Evolutionary conservation across 2,329 filamentous ascomycete species (phyloP).

Genomic region (Aureobasidium melanogenum): DNA sequence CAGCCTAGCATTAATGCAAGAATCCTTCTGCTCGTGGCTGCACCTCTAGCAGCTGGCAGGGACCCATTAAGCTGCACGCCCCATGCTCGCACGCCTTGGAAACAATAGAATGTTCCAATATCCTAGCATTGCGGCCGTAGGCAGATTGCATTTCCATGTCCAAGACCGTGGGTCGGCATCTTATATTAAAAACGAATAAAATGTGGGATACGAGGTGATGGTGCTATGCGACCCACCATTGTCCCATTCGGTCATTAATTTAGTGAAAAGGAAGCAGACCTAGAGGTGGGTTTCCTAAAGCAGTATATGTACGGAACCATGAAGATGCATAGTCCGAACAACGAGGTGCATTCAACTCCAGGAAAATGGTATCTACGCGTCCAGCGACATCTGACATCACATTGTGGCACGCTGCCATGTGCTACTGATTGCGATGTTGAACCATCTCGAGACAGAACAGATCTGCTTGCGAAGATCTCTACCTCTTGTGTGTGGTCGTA

Average conservation of each 20-base stretch:
- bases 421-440: neutral
- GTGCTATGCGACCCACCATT: neutral
- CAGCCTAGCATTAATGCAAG: neutral
- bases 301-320: neutral
- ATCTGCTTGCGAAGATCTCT: neutral
- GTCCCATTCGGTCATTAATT: neutral
- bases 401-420: conserved; percentile 1
- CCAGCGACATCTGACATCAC: neutral
- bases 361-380: neutral
- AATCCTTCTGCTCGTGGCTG: conserved; percentile 7
- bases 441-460: neutral
- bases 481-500: neutral
- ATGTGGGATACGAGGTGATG: neutral
- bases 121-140: conserved; percentile 2
- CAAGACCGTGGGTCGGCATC: conserved; percentile 9
- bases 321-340: neutral
- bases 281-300: neutral
- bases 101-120: neutral
- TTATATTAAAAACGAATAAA: conserved; percentile 12
- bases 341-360: neutral
- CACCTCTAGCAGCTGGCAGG: neutral
- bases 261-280: neutral
- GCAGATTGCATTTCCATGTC: conserved; percentile 1
- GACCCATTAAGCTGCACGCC: neutral
- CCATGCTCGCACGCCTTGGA: neutral